Conservation (phyloP, 495 filamentous ascomycete species). For the Penicillium waksmanii region DNA sequence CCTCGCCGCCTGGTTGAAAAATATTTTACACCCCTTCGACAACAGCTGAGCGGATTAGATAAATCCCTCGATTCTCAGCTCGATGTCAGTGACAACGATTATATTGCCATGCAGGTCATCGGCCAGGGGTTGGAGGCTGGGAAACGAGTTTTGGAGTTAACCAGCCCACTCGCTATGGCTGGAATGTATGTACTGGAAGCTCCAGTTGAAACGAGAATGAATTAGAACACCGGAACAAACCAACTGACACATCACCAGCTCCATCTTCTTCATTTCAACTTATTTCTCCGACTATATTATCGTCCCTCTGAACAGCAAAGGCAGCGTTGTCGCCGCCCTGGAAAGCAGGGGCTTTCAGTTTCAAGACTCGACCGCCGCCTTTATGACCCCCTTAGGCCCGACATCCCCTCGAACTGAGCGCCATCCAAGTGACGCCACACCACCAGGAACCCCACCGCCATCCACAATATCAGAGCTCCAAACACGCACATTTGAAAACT, state of each 20-base stretch:
- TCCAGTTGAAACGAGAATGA: neutral
- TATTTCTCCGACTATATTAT: conserved; percentile 98
- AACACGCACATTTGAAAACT: conserved; percentile 73
- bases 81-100: conserved; percentile 79
- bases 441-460: conserved; percentile 76
- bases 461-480: conserved; percentile 79
- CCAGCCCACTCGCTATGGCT: conserved; percentile 86
- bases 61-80: conserved; percentile 52
- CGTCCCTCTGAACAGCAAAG: conserved; percentile 74
- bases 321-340: conserved; percentile 74
- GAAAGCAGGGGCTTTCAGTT: conserved; percentile 84
- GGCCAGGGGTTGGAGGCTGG: conserved; percentile 89
- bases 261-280: conserved; percentile 98
- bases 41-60: conserved; percentile 40
- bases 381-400: conserved; percentile 54
- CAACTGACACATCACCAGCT: conserved; percentile 43
- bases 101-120: conserved; percentile 84
- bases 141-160: conserved; percentile 90
- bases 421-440: conserved; percentile 34
- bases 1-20: conserved; percentile 68
- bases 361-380: conserved; percentile 69
- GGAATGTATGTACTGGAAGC: conserved; percentile 66
- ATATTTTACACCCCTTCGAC: conserved; percentile 74
- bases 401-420: conserved; percentile 33
- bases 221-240: neutral